Conservation (phyloP, 2,329 filamentous ascomycete genomes). For the Chaetomium olivaceum region DNA sequence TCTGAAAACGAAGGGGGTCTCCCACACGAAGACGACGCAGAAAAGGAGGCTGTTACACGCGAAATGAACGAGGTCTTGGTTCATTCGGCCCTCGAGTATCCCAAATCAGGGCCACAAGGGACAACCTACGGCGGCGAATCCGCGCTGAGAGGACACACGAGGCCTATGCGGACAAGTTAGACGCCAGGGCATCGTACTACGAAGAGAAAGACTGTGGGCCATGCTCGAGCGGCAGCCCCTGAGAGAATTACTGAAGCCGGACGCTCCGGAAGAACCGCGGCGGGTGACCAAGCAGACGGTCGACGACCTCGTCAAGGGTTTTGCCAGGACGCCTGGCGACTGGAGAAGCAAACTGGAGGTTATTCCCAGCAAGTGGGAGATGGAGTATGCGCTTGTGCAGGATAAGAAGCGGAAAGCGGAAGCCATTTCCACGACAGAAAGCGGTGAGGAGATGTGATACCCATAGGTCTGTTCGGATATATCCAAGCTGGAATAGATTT, state of each 20-base stretch:
- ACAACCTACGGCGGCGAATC: constrained; percentile 44
- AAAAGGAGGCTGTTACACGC: constrained; percentile 33
- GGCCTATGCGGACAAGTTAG: constrained; percentile 45
- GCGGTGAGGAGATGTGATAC: constrained; percentile 15
- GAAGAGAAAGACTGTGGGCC: constrained; percentile 51
- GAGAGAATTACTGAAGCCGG: constrained; percentile 35
- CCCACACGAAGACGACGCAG: constrained; percentile 17
- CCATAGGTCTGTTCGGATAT: background rate
- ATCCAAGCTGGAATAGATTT: background rate
- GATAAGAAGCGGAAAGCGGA: constrained; percentile 6
- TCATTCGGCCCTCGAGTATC: constrained; percentile 45
- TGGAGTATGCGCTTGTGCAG: constrained; percentile 22
- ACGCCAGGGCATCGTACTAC: constrained; percentile 42
- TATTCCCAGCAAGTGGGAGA: constrained; percentile 47
- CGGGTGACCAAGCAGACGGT: constrained; percentile 30
- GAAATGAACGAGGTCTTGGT: constrained; percentile 48
- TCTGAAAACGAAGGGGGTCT: background rate
- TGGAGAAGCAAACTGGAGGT: constrained; percentile 45
- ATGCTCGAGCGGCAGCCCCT: constrained; percentile 45
- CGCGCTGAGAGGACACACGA: constrained; percentile 46
- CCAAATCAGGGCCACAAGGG: constrained; percentile 40
- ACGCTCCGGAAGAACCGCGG: constrained; percentile 35
- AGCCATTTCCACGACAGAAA: background rate
- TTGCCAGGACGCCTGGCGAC: constrained; percentile 39
- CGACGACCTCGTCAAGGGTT: constrained; percentile 37